These are phyloP conservation scores for Penicillium crystallinum DNA, from an alignment of 495 filamentous ascomycete species.

Conservation along the genomic window DNA sequence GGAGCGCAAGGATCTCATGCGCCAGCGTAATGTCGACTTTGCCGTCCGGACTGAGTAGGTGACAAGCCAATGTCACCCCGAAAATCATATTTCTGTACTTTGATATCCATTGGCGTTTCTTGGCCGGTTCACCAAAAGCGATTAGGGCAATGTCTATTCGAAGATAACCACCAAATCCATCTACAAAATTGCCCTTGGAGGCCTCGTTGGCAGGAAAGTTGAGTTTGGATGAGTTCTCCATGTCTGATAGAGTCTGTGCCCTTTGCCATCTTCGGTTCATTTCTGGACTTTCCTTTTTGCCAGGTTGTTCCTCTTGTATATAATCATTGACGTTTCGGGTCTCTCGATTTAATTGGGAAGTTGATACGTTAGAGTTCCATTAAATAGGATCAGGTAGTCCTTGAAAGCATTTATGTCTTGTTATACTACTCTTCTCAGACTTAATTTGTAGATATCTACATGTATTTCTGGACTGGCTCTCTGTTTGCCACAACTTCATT, in stretches of 20 bases:
- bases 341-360: not conserved
- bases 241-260: not conserved
- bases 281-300: not conserved
- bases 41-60: conserved; percentile 16
- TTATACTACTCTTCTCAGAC: not conserved
- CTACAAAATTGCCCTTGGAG: conserved; percentile 2
- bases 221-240: not conserved
- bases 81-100: conserved; percentile 27
- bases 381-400: conserved; percentile 9
- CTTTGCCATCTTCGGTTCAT: not conserved
- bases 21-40: conserved; percentile 52
- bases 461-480: no score
- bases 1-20: conserved; percentile 66
- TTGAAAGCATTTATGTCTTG: conserved; percentile 11
- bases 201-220: conserved; percentile 1
- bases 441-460: no score
- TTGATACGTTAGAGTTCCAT: conserved; percentile 4
- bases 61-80: conserved; percentile 22
- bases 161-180: conserved; percentile 12
- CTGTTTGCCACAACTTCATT: no score
- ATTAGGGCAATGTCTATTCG: conserved; percentile 19
- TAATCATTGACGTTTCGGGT: conserved; percentile 15
- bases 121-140: conserved; percentile 40
- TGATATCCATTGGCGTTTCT: conserved; percentile 47
- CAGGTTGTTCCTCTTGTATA: conserved; percentile 19